A percentile compares a stretch with the other conserved stretches of the same genome.
phyloP scores from a whole-genome alignment of 129 eudicot species.

The Flaveria sonorensis region DNA sequence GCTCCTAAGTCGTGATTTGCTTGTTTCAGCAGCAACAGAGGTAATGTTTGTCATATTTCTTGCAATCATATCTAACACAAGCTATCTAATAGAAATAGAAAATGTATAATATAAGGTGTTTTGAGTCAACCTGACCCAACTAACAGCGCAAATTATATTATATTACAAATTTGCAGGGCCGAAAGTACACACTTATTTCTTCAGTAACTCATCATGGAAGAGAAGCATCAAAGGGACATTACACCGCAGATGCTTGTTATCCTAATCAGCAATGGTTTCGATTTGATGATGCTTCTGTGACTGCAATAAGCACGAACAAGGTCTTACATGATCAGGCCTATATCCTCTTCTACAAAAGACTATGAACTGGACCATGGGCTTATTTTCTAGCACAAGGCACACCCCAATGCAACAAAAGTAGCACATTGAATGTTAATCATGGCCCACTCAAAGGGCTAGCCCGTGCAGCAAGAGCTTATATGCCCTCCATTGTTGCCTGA shows the following conservation, averaged over 20 bases:
- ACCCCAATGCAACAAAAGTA: conserved; percentile 6
- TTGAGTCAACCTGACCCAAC: neutral
- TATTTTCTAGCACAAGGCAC: neutral
- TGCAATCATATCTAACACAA: neutral
- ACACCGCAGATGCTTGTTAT: conserved; percentile 85
- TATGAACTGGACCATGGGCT: conserved; percentile 22
- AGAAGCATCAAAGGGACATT: conserved; percentile 93
- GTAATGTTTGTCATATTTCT: conserved; percentile 33
- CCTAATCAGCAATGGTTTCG: conserved; percentile 72
- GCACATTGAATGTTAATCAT: conserved; percentile 13
- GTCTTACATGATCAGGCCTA: conserved; percentile 91
- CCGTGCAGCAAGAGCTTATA: conserved; percentile 1
- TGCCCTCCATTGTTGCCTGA: conserved; percentile 7
- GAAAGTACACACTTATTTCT: conserved; percentile 76
- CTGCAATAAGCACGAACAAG: conserved; percentile 57
- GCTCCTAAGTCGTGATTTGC: conserved; percentile 64
- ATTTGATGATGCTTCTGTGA: conserved; percentile 81
- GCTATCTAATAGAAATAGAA: neutral
- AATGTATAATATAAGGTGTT: too few species aligned
- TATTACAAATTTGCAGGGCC: conserved; percentile 48
- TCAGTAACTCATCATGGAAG: conserved; percentile 95
- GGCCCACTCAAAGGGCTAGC: conserved; percentile 1
- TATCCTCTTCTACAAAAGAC: conserved; percentile 79
- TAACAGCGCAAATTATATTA: neutral
- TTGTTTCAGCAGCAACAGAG: conserved; percentile 68